Evolutionary conservation across 345 rosid species (phyloP), one percentile per base, ranked within the genome.

Genomic region (Isatis tinctoria): DNA sequence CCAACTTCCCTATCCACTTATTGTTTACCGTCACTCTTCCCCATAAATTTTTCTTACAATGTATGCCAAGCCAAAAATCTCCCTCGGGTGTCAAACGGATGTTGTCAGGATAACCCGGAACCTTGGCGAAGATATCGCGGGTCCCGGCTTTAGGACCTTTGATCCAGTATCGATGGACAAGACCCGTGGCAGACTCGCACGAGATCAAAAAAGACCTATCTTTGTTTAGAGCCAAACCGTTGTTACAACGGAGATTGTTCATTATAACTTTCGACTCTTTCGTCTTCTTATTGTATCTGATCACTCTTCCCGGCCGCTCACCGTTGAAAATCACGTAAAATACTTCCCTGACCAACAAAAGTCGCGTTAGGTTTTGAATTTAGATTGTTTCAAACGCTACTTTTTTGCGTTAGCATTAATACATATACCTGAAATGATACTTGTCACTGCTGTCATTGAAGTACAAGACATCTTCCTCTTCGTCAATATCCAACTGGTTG

Each of bases 141-240:
- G 73, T 67, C 32, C 74, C 80, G 5, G 79, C 64, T n/a, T 78
- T 75, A 7, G 83, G 82, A 45, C 82, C 78, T 57, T 67, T 75
- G 20, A 86, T 84, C 85, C 87, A 79, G 6, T 70, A 65, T 41
- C 87, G 78, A 10, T 72, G 63, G 66, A 90, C 79, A 32, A 67
- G 40, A 20, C 81, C 33, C 0, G 64, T 74, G 12, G 74, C 7
- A 2, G 87, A 70, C 60, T 90, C 93, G 0, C 87, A 83, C 5
- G 84, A 67, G 12, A 88, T 76, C 37, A 86, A 16, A 45, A 85
- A 88, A 2, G 85, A 69, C 11, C 71, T 67, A n/a, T 90, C 91
- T 67, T 82, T 85, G 85, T 86, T 86, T 56, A 90, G 37, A 5
- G 93, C 85, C 12, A 86, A 84, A 14, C 93, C 93, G 62, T 90